Percentiles rank a stretch among this genome's conserved stretches.
phyloP scores from a whole-genome alignment of 2,329 filamentous ascomycete genomes.

The Exophiala lecanii-corni region DNA sequence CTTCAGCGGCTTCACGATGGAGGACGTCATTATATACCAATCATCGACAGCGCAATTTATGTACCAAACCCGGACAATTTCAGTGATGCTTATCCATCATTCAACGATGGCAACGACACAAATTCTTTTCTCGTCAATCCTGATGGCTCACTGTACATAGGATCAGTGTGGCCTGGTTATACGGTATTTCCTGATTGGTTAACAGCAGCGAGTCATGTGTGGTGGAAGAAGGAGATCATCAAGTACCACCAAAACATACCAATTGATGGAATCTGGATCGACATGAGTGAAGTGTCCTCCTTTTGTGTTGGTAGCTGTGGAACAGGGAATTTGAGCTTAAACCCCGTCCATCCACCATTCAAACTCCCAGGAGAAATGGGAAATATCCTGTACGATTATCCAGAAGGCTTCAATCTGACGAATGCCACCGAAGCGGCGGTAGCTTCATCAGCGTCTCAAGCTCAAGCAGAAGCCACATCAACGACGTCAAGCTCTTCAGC shows the following conservation, averaged over 20 bases:
- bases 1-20: conserved; percentile 49
- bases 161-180: conserved; percentile 55
- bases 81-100: conserved; percentile 56
- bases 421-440: conserved; percentile 64
- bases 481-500: conserved; percentile 31
- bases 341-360: conserved; percentile 66
- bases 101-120: conserved; percentile 46
- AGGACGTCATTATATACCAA: conserved; percentile 57
- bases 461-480: conserved; percentile 43
- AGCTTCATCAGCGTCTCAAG: conserved; percentile 51
- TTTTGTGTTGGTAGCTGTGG: conserved; percentile 72
- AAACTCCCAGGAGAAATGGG: conserved; percentile 60
- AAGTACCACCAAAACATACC: conserved; percentile 50
- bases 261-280: conserved; percentile 55
- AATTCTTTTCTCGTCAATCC: conserved; percentile 51
- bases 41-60: conserved; percentile 64
- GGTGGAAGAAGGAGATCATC: conserved; percentile 54
- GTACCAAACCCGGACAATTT: conserved; percentile 66
- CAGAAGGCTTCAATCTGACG: conserved; percentile 65
- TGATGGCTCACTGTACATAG: conserved; percentile 52
- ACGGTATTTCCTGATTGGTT: conserved; percentile 59
- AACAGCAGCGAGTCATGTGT: conserved; percentile 54
- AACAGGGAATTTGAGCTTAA: conserved; percentile 57
- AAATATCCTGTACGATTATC: conserved; percentile 57
- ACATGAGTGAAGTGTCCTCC: conserved; percentile 58